Percentiles rank a stretch among this genome's conserved stretches.
Evolutionary conservation across 2,329 filamentous ascomycete genomes (phyloP).

Genomic region (Coleophoma crateriformis): DNA sequence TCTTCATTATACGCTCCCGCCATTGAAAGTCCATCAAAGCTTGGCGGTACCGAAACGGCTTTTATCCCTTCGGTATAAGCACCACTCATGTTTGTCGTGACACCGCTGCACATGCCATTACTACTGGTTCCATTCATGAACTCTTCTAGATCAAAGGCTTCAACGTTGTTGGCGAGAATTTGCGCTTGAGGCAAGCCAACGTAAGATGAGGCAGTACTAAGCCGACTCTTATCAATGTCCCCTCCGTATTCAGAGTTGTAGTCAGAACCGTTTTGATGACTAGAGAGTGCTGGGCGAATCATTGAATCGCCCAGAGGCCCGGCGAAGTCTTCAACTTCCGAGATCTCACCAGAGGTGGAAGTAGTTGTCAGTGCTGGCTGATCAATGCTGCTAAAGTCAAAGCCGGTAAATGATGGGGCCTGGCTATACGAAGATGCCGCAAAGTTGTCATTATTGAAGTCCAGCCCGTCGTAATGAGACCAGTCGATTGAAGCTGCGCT

Average conservation of each 20-base stretch:
- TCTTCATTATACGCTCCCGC: slow-evolving; percentile 3
- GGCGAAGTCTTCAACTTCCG: slow-evolving; percentile 57
- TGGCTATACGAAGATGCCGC: slow-evolving; percentile 50
- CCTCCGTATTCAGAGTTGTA: slow-evolving; percentile 31
- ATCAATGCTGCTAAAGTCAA: slow-evolving; percentile 49
- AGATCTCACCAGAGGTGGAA: slow-evolving; percentile 62
- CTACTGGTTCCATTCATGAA: slow-evolving; percentile 38
- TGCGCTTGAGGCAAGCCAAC: slow-evolving; percentile 39
- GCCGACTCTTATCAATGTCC: slow-evolving; percentile 41
- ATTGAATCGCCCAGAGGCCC: slow-evolving; percentile 30
- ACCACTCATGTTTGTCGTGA: slow-evolving; percentile 11
- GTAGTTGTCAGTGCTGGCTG: slow-evolving; percentile 49
- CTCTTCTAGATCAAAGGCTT: slow-evolving; percentile 48
- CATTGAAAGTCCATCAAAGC: background rate
- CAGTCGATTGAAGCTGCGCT: slow-evolving; percentile 50
- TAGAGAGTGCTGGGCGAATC: background rate
- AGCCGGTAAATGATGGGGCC: slow-evolving; percentile 45
- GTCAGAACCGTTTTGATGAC: slow-evolving; percentile 27
- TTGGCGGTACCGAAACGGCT: background rate
- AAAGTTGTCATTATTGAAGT: slow-evolving; percentile 43
- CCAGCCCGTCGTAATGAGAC: slow-evolving; percentile 46
- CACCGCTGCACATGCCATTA: slow-evolving; percentile 8
- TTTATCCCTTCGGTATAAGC: background rate
- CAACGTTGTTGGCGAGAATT: slow-evolving; percentile 41
- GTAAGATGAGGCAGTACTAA: slow-evolving; percentile 41